Evolutionary conservation across 2,329 filamentous ascomycete genomes (phyloP).

Genomic region (Talaromyces amestolkiae): DNA sequence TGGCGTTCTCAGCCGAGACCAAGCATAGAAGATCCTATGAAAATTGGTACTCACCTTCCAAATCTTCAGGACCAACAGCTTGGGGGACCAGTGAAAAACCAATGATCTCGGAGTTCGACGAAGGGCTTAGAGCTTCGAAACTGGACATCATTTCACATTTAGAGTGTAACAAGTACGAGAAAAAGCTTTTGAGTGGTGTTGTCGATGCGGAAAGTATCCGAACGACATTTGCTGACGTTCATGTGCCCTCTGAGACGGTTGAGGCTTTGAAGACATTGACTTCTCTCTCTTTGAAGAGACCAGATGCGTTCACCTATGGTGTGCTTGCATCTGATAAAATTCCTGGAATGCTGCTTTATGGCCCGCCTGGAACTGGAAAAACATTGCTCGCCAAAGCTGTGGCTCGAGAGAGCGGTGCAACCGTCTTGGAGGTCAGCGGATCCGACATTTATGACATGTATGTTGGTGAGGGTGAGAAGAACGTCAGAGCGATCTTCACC

Average conservation of each 20-base stretch:
- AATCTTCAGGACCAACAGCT: slow-evolving; percentile 14
- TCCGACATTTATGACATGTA: slow-evolving; percentile 95
- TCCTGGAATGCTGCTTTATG: slow-evolving; percentile 82
- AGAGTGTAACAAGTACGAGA: slow-evolving; percentile 73
- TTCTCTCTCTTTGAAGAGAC: slow-evolving; percentile 77
- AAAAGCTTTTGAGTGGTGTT: slow-evolving; percentile 75
- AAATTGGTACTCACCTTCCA: slow-evolving; percentile 39
- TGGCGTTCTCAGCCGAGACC: slow-evolving; percentile 39
- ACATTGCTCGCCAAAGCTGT: slow-evolving; percentile 63
- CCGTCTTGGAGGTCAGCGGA: slow-evolving; percentile 78
- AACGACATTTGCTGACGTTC: slow-evolving; percentile 84
- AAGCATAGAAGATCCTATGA: slow-evolving; percentile 22
- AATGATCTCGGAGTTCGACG: neutral
- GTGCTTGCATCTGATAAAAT: slow-evolving; percentile 89
- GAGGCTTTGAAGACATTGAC: slow-evolving; percentile 87
- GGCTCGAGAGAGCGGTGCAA: slow-evolving; percentile 64
- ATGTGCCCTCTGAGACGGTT: slow-evolving; percentile 76
- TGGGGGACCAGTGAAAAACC: slow-evolving; percentile 17
- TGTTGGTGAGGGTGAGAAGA: slow-evolving; percentile 94
- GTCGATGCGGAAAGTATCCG: slow-evolving; percentile 77
- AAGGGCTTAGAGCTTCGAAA: neutral
- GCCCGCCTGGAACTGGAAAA: slow-evolving; percentile 70
- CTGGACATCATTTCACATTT: slow-evolving; percentile 52
- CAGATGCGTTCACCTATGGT: slow-evolving; percentile 94
- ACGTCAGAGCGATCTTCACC: slow-evolving; percentile 85